Conservation (phyloP, 495 filamentous ascomycete species). For the Talaromyces adpressus region DNA sequence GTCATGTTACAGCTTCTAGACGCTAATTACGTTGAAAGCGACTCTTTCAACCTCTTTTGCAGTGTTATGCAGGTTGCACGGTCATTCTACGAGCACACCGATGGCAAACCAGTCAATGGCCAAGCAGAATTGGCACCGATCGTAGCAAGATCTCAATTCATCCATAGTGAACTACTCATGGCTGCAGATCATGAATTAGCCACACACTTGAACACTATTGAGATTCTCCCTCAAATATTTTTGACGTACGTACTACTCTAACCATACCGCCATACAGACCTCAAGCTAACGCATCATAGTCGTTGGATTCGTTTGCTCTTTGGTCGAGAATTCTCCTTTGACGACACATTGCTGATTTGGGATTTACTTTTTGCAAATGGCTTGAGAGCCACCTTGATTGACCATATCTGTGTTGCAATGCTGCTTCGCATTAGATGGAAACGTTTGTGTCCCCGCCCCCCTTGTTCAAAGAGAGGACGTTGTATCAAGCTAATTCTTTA, state of each 20-base stretch:
- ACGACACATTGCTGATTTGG: constrained; percentile 79
- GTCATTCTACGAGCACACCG: constrained; percentile 70
- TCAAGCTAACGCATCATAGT: constrained; percentile 31
- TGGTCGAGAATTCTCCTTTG: constrained; percentile 85
- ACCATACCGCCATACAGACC: neutral
- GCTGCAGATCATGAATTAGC: constrained; percentile 77
- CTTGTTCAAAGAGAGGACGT: neutral
- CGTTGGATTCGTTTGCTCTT: constrained; percentile 95
- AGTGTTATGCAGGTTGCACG: constrained; percentile 81
- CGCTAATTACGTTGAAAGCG: constrained; percentile 71
- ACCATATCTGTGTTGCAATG: constrained; percentile 90
- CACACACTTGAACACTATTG: constrained; percentile 71
- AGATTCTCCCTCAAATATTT: constrained; percentile 95
- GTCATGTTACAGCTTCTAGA: constrained; percentile 62
- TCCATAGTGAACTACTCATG: constrained; percentile 73
- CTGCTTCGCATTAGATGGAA: constrained; percentile 88
- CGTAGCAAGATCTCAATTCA: constrained; percentile 73
- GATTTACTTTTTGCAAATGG: constrained; percentile 88
- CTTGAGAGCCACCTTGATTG: constrained; percentile 70
- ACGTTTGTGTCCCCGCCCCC: constrained; percentile 30
- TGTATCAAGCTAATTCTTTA: constrained; percentile 16
- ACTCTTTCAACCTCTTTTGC: constrained; percentile 80
- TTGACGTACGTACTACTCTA: constrained; percentile 60
- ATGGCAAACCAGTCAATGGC: constrained; percentile 31
- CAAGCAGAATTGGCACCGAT: constrained; percentile 62